phyloP scores from a whole-genome alignment of 306 rosid genomes.

The Clitoria ternatea region DNA sequence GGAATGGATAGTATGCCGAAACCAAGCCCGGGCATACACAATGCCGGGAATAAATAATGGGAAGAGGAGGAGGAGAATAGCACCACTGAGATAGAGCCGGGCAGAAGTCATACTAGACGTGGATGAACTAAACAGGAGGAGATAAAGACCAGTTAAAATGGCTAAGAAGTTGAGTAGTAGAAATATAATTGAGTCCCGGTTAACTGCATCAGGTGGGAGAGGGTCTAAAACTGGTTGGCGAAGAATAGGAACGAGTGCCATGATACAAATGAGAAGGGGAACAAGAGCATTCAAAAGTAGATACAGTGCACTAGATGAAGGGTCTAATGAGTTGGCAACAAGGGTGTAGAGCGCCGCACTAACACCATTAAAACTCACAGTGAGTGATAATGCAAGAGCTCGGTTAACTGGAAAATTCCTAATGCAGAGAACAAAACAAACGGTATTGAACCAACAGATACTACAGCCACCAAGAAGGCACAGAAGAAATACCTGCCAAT shows the following conservation, averaged over 20 bases:
- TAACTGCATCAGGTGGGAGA: slow-evolving; percentile 54
- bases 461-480: slow-evolving; percentile 77
- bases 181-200: slow-evolving; percentile 67
- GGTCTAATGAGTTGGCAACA: slow-evolving; percentile 66
- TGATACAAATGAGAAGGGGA: slow-evolving; percentile 61
- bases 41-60: slow-evolving; percentile 80
- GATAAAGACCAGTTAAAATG: slow-evolving; percentile 70
- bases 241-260: slow-evolving; percentile 61
- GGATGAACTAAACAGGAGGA: slow-evolving; percentile 61
- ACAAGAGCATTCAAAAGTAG: slow-evolving; percentile 73
- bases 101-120: slow-evolving; percentile 37
- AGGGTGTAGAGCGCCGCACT: slow-evolving; percentile 91
- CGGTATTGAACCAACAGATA: slow-evolving; percentile 98
- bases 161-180: slow-evolving; percentile 69
- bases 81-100: slow-evolving; percentile 48
- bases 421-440: slow-evolving; percentile 90
- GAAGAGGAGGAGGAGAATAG: slow-evolving; percentile 58
- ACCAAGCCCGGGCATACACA: slow-evolving; percentile 74
- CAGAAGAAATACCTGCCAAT: slow-evolving; percentile 70
- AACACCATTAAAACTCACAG: slow-evolving; percentile 89
- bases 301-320: slow-evolving; percentile 56
- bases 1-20: slow-evolving; percentile 47
- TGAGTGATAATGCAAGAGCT: slow-evolving; percentile 85
- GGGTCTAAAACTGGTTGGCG: slow-evolving; percentile 67
- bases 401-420: slow-evolving; percentile 70